phyloP scores from a whole-genome alignment of 108 stramenopile genomes.

The Fistulifera pelliculosa region DNA sequence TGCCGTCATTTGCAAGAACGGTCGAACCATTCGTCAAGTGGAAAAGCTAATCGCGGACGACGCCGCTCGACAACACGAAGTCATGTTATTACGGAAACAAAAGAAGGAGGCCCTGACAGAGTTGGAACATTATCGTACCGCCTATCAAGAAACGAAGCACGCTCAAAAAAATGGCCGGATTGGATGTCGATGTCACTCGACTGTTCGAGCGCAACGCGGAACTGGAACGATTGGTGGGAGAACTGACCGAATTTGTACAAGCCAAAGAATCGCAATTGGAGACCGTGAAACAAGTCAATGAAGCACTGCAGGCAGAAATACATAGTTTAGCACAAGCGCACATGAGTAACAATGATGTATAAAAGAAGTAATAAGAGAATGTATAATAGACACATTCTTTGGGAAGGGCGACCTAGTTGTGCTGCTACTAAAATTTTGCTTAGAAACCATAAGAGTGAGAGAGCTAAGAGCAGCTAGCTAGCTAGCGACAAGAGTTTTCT shows the following conservation, averaged over 20 bases:
- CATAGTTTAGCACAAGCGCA: conserved; percentile 28
- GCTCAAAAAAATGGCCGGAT: conserved; percentile 37
- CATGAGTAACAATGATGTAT: conserved; percentile 37
- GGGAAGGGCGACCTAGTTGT: no score
- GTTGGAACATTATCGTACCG: conserved; percentile 27
- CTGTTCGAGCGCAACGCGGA: conserved; percentile 35
- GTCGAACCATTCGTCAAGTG: conserved; percentile 32
- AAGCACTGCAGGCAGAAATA: conserved; percentile 46
- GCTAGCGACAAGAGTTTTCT: no score
- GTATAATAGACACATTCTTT: no score
- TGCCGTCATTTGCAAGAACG: conserved; percentile 31
- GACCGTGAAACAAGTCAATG: conserved; percentile 69
- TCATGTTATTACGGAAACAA: conserved; percentile 37
- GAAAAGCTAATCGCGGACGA: conserved; percentile 42
- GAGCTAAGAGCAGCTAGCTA: neutral
- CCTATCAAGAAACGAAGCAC: conserved; percentile 32
- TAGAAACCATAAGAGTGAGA: neutral
- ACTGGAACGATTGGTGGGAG: conserved; percentile 57
- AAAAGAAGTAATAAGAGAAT: no score
- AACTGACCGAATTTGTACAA: conserved; percentile 63
- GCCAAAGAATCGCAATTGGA: conserved; percentile 79
- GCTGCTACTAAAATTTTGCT: no score
- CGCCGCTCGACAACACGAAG: conserved; percentile 31
- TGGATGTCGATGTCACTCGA: conserved; percentile 13
- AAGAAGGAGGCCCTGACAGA: conserved; percentile 48